Conservation (phyloP, 371 early-diverging fungal species). For the Rhizopus stolonifer region DNA sequence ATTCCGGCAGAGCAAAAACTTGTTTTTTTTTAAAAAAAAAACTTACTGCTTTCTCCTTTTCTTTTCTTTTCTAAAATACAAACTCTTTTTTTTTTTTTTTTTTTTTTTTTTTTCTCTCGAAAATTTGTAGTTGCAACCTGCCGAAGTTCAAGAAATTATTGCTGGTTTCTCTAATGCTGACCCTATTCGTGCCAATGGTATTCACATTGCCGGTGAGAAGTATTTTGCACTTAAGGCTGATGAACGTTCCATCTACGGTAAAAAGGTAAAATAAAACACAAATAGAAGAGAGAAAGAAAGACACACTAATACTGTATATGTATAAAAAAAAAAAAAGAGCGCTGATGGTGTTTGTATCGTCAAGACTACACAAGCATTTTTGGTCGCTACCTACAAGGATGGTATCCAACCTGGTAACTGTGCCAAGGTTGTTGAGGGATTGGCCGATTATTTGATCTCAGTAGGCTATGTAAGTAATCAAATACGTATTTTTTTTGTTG, state of each 20-base stretch:
- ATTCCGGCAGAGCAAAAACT: not conserved
- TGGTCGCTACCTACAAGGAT: conserved; percentile 73
- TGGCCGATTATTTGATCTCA: conserved; percentile 82
- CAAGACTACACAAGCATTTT: conserved; percentile 81
- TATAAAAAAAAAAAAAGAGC: conserved; percentile 49
- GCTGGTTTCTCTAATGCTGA: conserved; percentile 65
- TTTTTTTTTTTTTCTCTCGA: not conserved
- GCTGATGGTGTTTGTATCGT: conserved; percentile 70
- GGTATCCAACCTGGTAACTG: conserved; percentile 72
- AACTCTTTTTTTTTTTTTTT: conserved; percentile 5
- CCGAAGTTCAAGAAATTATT: conserved; percentile 62
- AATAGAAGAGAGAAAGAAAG: not conserved
- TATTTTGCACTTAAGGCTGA: conserved; percentile 72
- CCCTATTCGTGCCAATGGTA: conserved; percentile 63
- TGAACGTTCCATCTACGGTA: conserved; percentile 74
- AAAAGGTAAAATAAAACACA: conserved; percentile 56
- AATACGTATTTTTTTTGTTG: not conserved
- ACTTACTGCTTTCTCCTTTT: conserved; percentile 5
- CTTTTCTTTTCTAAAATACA: conserved; percentile 3
- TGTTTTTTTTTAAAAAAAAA: not conserved
- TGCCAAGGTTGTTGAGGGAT: conserved; percentile 73
- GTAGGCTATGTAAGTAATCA: conserved; percentile 62
- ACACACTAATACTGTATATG: not conserved
- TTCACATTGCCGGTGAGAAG: conserved; percentile 69
- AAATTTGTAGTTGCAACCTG: conserved; percentile 45